phyloP scores from a whole-genome alignment of 2,329 filamentous ascomycete species.

The Zasmidium citrigriseum region DNA sequence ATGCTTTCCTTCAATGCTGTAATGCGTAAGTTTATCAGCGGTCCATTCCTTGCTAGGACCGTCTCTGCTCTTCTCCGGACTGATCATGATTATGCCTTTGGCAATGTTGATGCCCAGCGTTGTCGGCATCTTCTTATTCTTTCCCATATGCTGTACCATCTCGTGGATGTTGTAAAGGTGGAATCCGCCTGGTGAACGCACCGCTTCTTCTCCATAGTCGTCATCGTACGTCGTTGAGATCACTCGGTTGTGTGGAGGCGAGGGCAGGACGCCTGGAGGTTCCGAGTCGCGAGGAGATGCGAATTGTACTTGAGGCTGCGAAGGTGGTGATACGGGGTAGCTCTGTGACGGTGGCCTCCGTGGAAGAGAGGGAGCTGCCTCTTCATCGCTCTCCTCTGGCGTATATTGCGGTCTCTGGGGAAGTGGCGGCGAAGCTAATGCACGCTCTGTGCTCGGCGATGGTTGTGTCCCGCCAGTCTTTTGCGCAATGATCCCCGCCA shows the following conservation, averaged over 20 bases:
- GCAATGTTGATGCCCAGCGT: conserved; percentile 90
- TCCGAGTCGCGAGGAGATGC: conserved; percentile 39
- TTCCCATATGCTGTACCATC: conserved; percentile 95
- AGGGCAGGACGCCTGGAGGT: conserved; percentile 49
- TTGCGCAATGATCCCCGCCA: conserved; percentile 56
- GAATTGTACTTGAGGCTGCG: conserved; percentile 38
- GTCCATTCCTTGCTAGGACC: conserved; percentile 90
- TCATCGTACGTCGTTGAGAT: conserved; percentile 38
- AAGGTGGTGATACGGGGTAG: conserved; percentile 50
- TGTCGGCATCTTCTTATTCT: conserved; percentile 98
- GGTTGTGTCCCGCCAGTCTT: conserved; percentile 41
- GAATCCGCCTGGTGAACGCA: conserved; percentile 72
- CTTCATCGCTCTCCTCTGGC: conserved; percentile 69
- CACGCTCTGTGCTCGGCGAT: conserved; percentile 24
- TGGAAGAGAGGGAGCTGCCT: conserved; percentile 63
- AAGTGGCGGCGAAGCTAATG: conserved; percentile 54
- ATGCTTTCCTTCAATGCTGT: conserved; percentile 96
- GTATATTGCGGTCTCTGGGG: conserved; percentile 58
- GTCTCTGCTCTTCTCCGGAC: conserved; percentile 79
- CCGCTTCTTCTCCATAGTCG: conserved; percentile 44
- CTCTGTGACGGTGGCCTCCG: conserved; percentile 57
- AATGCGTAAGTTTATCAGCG: conserved; percentile 93
- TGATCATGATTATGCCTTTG: conserved; percentile 86
- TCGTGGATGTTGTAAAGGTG: conserved; percentile 97
- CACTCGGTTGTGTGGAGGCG: conserved; percentile 58